phyloP scores from a whole-genome alignment of 2,329 filamentous ascomycete species.

The Diaporthe aspalathi region DNA sequence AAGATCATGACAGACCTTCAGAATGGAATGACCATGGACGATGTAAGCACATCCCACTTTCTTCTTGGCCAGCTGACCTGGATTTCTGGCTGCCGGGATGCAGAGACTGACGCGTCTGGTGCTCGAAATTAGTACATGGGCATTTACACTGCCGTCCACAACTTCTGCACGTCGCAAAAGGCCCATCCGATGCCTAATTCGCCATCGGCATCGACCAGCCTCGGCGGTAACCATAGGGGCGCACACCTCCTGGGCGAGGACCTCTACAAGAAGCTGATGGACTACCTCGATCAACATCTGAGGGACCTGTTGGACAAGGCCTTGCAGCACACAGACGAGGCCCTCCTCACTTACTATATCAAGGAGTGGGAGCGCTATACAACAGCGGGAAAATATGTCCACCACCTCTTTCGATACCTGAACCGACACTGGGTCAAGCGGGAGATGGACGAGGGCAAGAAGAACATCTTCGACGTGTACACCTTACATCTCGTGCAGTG shows the following conservation, averaged over 20 bases:
- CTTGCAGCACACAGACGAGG: conserved; percentile 86
- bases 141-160: conserved; percentile 96
- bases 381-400: conserved; percentile 94
- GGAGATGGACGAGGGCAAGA: conserved; percentile 98
- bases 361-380: conserved; percentile 97
- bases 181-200: conserved; percentile 54
- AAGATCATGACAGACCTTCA: conserved; percentile 94
- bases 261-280: conserved; percentile 89
- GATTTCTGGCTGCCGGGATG: conserved; percentile 38
- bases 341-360: conserved; percentile 92
- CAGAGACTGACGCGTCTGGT: conserved; percentile 28
- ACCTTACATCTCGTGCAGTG: conserved; percentile 96
- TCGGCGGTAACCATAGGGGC: conserved; percentile 35
- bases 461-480: conserved; percentile 98
- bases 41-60: conserved; percentile 61
- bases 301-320: conserved; percentile 77
- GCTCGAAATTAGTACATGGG: conserved; percentile 81
- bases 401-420: conserved; percentile 95
- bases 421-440: conserved; percentile 99
- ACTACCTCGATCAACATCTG: conserved; percentile 85
- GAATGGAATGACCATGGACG: conserved; percentile 92
- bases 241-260: conserved; percentile 96
- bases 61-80: not conserved
- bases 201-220: conserved; percentile 65
- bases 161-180: conserved; percentile 99